Percentiles rank a stretch among this genome's conserved stretches.
Evolutionary conservation across 2,329 filamentous ascomycete genomes (phyloP).

Genomic region (Colletotrichum magnum): DNA sequence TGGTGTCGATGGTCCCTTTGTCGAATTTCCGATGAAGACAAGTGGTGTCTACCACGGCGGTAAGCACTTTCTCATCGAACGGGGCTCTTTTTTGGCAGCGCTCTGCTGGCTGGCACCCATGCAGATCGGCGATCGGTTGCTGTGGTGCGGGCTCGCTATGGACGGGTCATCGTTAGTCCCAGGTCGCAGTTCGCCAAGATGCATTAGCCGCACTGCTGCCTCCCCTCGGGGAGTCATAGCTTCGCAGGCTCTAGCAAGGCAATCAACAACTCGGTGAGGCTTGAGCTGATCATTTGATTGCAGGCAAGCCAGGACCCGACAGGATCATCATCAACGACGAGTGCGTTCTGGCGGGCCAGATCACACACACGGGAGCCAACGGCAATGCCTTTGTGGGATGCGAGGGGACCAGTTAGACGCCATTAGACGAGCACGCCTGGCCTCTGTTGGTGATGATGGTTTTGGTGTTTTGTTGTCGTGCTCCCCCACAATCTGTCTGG

Average conservation of each 20-base stretch:
- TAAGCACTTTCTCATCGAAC: slow-evolving; percentile 47
- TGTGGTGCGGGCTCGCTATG: slow-evolving; percentile 20
- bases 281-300: slow-evolving; percentile 13
- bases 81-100: slow-evolving; percentile 9
- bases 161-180: slow-evolving; percentile 7
- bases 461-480: slow-evolving; percentile 23
- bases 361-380: slow-evolving; percentile 80
- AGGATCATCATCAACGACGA: slow-evolving; percentile 74
- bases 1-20: slow-evolving; percentile 69
- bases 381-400: slow-evolving; percentile 79
- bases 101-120: neutral
- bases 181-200: slow-evolving; percentile 20
- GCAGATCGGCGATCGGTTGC: slow-evolving; percentile 34
- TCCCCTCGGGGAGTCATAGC: neutral
- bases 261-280: slow-evolving; percentile 10
- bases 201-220: slow-evolving; percentile 21
- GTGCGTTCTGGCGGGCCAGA: slow-evolving; percentile 71
- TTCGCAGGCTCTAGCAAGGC: neutral
- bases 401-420: slow-evolving; percentile 39
- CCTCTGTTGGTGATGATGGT: slow-evolving; percentile 23
- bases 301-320: slow-evolving; percentile 76
- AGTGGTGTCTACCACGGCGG: slow-evolving; percentile 69
- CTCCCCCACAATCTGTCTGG: slow-evolving; percentile 15
- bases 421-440: neutral
- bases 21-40: slow-evolving; percentile 73